Conservation (phyloP, 257 asterid genomes). For the Paulownia fortunei region DNA sequence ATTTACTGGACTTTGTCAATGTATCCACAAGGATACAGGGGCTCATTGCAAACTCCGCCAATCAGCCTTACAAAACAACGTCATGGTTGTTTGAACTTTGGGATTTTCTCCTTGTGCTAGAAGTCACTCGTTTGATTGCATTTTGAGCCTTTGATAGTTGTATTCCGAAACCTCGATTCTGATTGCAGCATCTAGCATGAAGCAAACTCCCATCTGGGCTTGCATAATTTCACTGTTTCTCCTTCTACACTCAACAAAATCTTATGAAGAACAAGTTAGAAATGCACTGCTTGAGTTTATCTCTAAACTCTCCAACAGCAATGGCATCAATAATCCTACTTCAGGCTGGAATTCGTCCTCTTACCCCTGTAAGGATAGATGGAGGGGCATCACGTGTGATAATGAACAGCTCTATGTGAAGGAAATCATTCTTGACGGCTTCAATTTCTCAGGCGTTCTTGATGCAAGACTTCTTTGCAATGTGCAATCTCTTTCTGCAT, state of each 20-base stretch:
- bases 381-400: slow-evolving; percentile 61
- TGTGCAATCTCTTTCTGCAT: slow-evolving; percentile 35
- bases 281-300: slow-evolving; percentile 45
- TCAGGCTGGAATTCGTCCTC: slow-evolving; percentile 62
- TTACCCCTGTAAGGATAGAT: slow-evolving; percentile 45
- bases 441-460: slow-evolving; percentile 46
- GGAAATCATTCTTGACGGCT: slow-evolving; percentile 46
- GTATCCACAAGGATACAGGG: background rate
- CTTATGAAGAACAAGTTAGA: slow-evolving; percentile 44
- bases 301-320: slow-evolving; percentile 45
- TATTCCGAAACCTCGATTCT: background rate
- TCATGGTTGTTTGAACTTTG: slow-evolving; percentile 24
- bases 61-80: slow-evolving; percentile 23
- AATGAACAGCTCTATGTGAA: slow-evolving; percentile 15
- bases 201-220: slow-evolving; percentile 33
- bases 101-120: slow-evolving; percentile 21
- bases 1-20: slow-evolving; percentile 29
- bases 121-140: background rate
- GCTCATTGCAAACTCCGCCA: slow-evolving; percentile 43
- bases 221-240: slow-evolving; percentile 41
- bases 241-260: slow-evolving; percentile 19
- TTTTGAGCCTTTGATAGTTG: background rate
- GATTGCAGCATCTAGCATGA: slow-evolving; percentile 30
- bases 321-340: slow-evolving; percentile 20
- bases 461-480: slow-evolving; percentile 50